Evolutionary conservation across 345 rosid genomes (phyloP).

Genomic region (Camelina laxa): DNA sequence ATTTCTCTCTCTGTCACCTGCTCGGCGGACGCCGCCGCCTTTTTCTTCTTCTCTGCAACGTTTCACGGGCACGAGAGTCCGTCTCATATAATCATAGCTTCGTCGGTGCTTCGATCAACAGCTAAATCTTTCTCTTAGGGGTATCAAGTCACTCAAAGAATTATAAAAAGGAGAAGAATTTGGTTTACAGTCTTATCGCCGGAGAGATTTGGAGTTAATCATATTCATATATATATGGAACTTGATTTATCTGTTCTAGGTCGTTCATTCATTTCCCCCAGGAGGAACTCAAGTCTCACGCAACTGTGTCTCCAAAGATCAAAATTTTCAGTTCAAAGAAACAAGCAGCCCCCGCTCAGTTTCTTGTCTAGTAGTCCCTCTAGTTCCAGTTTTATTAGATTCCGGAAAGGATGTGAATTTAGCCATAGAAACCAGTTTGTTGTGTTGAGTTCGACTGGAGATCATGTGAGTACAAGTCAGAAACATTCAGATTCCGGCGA

Average conservation of each 20-base stretch:
- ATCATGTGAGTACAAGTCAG: not conserved
- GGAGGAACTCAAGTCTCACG: slow-evolving; percentile 37
- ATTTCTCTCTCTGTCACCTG: not conserved
- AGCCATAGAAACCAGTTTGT: slow-evolving; percentile 23
- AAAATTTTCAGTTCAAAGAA: slow-evolving; percentile 27
- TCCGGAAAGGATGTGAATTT: slow-evolving; percentile 6
- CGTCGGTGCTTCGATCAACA: not conserved
- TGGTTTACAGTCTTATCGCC: not conserved
- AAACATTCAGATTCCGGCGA: too few species aligned
- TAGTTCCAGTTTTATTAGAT: slow-evolving; percentile 8
- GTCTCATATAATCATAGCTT: not conserved
- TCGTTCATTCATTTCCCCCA: slow-evolving; percentile 38
- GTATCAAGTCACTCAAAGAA: not conserved
- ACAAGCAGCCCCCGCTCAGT: slow-evolving; percentile 12
- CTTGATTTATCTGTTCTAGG: slow-evolving; percentile 50
- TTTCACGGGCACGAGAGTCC: not conserved
- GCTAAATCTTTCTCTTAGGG: not conserved
- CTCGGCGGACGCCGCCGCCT: not conserved
- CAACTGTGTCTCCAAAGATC: slow-evolving; percentile 32
- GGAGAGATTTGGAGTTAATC: not conserved
- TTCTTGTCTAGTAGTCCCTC: slow-evolving; percentile 33
- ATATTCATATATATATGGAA: slow-evolving; percentile 41
- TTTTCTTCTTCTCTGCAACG: not conserved
- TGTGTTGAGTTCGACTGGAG: slow-evolving; percentile 12
- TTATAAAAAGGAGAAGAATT: not conserved